Conservation (phyloP, 805 yeast species). For the Danielozyma ontarioensis region DNA sequence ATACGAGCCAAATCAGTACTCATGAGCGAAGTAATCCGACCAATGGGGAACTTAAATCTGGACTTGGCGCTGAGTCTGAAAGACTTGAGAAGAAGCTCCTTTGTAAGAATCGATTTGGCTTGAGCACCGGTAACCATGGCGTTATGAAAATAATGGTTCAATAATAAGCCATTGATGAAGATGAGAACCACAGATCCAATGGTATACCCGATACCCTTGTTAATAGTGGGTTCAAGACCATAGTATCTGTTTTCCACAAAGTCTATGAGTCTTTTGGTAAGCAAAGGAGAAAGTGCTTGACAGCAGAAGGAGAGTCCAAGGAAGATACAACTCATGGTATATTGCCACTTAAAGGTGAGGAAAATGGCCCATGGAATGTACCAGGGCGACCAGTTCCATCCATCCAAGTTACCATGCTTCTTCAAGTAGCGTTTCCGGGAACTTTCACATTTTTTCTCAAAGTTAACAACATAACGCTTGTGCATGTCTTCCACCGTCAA, state of each 20-base stretch:
- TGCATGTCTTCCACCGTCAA: slow-evolving; percentile 34
- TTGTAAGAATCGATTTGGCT: slow-evolving; percentile 35
- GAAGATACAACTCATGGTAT: slow-evolving; percentile 33
- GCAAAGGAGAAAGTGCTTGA: slow-evolving; percentile 57
- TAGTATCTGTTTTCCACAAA: slow-evolving; percentile 52
- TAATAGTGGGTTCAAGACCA: slow-evolving; percentile 38
- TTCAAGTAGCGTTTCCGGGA: slow-evolving; percentile 15
- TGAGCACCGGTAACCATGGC: slow-evolving; percentile 41
- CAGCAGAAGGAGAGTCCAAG: slow-evolving; percentile 44
- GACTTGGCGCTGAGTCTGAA: slow-evolving; percentile 31
- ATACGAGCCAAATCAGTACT: slow-evolving; percentile 40
- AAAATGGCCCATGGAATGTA: slow-evolving; percentile 42
- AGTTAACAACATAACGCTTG: slow-evolving; percentile 17
- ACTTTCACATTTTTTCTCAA: slow-evolving; percentile 16
- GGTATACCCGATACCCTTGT: slow-evolving; percentile 71
- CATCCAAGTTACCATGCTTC: slow-evolving; percentile 8
- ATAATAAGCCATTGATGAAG: slow-evolving; percentile 30
- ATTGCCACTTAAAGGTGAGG: slow-evolving; percentile 45
- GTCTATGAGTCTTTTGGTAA: slow-evolving; percentile 58
- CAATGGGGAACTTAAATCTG: slow-evolving; percentile 30
- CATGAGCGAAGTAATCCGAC: slow-evolving; percentile 37
- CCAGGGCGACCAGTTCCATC: slow-evolving; percentile 35
- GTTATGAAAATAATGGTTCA: slow-evolving; percentile 39
- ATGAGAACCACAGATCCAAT: slow-evolving; percentile 62
- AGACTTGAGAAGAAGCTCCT: slow-evolving; percentile 33